Conservation (phyloP, 768 basidiomycete genomes). For the Termitomyces sp. region DNA sequence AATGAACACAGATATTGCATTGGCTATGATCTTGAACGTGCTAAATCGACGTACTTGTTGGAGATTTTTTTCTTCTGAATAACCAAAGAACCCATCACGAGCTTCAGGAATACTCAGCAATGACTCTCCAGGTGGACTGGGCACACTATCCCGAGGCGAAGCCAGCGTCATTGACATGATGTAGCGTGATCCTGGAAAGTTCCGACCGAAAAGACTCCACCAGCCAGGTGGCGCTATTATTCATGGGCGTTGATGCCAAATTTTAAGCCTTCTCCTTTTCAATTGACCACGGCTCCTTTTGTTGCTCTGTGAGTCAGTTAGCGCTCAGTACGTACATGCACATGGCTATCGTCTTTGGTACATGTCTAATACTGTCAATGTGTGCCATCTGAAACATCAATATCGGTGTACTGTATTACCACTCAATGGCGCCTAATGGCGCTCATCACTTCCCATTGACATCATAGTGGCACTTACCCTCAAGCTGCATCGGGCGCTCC, state of each 20-base stretch:
- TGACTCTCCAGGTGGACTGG: neutral
- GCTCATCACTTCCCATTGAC: no score
- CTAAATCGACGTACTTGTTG: constrained; percentile 51
- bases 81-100: constrained; percentile 74
- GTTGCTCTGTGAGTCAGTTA: no score
- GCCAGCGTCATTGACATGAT: neutral
- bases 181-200: neutral
- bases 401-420: no score
- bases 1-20: neutral
- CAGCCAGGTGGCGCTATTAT: neutral
- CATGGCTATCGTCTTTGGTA: no score
- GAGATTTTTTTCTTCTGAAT: constrained; percentile 70
- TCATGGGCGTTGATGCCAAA: neutral
- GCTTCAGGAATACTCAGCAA: constrained; percentile 37
- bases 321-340: no score
- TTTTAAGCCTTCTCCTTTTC: no score
- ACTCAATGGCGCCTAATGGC: no score
- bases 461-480: no score
- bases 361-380: no score
- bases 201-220: neutral
- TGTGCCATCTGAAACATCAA: no score
- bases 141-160: neutral
- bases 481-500: no score
- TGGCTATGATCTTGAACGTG: neutral
- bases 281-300: no score